phyloP scores from a whole-genome alignment of 805 yeast genomes.

The Kregervanrija delftensis region DNA sequence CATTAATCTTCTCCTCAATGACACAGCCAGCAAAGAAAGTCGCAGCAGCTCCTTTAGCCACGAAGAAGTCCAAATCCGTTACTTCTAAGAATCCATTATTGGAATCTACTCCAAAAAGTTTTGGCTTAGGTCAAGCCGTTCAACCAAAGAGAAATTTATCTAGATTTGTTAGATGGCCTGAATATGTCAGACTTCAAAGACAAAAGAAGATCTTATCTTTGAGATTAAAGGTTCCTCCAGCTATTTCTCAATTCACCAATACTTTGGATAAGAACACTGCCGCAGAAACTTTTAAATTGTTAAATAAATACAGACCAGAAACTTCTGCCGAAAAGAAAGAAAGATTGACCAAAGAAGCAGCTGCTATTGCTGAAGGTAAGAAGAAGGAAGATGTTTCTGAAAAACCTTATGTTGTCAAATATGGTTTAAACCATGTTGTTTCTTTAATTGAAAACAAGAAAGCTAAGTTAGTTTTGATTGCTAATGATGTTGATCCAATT shows the following conservation, averaged over 20 bases:
- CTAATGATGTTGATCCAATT: constrained; percentile 98
- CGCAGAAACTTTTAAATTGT: constrained; percentile 90
- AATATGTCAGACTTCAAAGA: constrained; percentile 96
- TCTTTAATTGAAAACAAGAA: constrained; percentile 96
- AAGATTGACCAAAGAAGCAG: constrained; percentile 98
- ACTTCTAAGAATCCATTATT: constrained; percentile 72
- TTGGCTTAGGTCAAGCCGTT: constrained; percentile 93
- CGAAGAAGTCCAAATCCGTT: constrained; percentile 50
- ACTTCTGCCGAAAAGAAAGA: constrained; percentile 96
- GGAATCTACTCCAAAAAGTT: constrained; percentile 85
- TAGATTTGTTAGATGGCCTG: constrained; percentile 99
- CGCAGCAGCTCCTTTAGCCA: constrained; percentile 97
- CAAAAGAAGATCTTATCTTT: constrained; percentile 92
- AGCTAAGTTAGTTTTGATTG: constrained; percentile 94
- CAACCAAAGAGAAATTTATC: constrained; percentile 95
- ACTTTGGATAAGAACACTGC: constrained; percentile 99
- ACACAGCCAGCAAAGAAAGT: constrained; percentile 60
- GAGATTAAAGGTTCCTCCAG: constrained; percentile 99
- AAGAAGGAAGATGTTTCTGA: constrained; percentile 93
- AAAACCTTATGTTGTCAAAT: constrained; percentile 95
- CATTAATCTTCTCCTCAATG: constrained; percentile 26
- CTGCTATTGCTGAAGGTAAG: constrained; percentile 98
- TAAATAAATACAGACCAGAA: constrained; percentile 99
- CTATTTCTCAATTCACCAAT: constrained; percentile 93
- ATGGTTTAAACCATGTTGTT: constrained; percentile 99